Evolutionary conservation across 305 asterid species (phyloP).

Genomic region (Stenogyne calaminthoides): DNA sequence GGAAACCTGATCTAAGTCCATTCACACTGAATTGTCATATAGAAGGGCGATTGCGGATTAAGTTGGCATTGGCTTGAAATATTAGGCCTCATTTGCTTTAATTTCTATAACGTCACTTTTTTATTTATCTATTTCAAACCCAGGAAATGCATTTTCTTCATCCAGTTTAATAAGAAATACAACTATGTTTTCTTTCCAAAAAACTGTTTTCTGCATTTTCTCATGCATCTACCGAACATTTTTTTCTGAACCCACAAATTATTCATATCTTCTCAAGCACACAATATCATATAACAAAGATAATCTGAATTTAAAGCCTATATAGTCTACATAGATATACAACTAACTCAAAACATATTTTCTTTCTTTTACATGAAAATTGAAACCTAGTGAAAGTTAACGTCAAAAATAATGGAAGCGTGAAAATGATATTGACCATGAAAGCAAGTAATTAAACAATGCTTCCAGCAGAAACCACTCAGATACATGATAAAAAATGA

Average conservation of each 20-base stretch:
- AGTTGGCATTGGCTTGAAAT: background rate
- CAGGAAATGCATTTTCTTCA: conserved; percentile 2
- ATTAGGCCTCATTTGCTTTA: background rate
- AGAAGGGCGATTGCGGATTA: conserved; percentile 17
- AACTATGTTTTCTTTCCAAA: background rate
- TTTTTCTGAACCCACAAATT: background rate
- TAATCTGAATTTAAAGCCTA: background rate
- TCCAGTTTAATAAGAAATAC: background rate
- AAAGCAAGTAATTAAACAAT: background rate
- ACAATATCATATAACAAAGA: background rate
- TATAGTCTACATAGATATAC: background rate
- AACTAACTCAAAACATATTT: background rate
- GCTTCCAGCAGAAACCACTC: conserved; percentile 8
- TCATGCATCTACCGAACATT: background rate
- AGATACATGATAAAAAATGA: background rate
- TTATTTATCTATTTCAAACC: background rate
- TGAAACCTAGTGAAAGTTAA: background rate
- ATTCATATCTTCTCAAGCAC: background rate
- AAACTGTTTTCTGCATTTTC: background rate
- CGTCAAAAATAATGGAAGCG: background rate
- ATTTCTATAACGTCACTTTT: background rate
- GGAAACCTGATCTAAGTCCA: background rate
- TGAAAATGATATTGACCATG: background rate
- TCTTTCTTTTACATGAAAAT: background rate
- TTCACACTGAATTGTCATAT: background rate